These are phyloP conservation scores for Imleria badia DNA, from an alignment of 768 basidiomycete species.

Conservation along the genomic window DNA sequence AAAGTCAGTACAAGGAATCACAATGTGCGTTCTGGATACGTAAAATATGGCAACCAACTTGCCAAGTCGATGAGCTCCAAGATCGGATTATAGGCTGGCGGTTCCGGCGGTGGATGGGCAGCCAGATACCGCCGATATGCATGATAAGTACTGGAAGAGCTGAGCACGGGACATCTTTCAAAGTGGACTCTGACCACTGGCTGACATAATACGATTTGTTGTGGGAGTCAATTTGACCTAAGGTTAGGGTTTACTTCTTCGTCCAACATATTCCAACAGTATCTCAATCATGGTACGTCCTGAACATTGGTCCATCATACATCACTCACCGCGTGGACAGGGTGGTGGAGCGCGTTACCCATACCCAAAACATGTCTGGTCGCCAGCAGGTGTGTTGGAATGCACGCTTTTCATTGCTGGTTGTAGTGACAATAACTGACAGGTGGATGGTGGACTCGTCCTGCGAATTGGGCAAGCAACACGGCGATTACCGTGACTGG, in stretches of 20 bases:
- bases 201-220: neutral
- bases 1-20: neutral
- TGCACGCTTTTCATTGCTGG: neutral
- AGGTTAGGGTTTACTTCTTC: slow-evolving; percentile 17
- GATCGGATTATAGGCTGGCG: too few relatives aligned
- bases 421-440: neutral
- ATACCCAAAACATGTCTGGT: slow-evolving; percentile 94
- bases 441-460: slow-evolving; percentile 97
- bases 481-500: slow-evolving; percentile 73
- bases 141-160: neutral
- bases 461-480: slow-evolving; percentile 86
- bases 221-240: neutral
- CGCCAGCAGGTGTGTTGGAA: slow-evolving; percentile 69
- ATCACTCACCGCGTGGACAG: slow-evolving; percentile 33
- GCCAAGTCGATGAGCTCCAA: too few relatives aligned
- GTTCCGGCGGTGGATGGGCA: too few relatives aligned
- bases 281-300: slow-evolving; percentile 15
- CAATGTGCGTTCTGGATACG: neutral
- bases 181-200: too few relatives aligned
- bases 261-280: neutral
- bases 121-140: too few relatives aligned
- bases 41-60: too few relatives aligned
- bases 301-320: neutral
- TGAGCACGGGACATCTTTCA: neutral
- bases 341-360: slow-evolving; percentile 87